Base-by-base conservation (phyloP, 192 early-diverging fungal genomes). In the Backusella tuberculispora region DNA sequence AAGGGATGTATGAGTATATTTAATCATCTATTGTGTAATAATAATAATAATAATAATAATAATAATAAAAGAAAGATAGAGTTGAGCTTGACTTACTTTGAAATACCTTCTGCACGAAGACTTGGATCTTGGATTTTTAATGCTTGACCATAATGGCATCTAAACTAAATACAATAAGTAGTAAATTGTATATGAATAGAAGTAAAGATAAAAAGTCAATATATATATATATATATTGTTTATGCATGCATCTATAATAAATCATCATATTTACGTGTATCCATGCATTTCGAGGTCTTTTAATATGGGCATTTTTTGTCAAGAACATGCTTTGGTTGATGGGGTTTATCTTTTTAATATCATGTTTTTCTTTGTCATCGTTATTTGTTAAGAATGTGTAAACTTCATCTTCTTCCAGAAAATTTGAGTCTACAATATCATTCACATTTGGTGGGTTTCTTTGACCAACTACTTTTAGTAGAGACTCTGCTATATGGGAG, bases 81-180 rank as follows among this genome's bases (percentile, higher is more conserved):
- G 4, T 24, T 37, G 15, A 29, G 8, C 13, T 6, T 13, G 5
- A 21, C 72, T 76, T 80, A 80, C 79, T 80, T 80, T 76, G 79
- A 80, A 44, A 80, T 80, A 65, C 76, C 79, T 41, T 80, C 79
- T 21, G 79, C 75, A 48, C 79, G 79, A 38, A 80, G 50, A 24
- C 71, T 80, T 13, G 79, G 79, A 38, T 80, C 79, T 80, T 80
- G 74, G 14, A 75, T 63, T 50, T 80, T 80, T 15, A 80, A 63
- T 46, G 79, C 79, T 76, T 80, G 79, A 63, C 79, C 79, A 71
- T 80, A 80, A 74, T 80, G 79, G 29, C 79, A 80, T 70, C 79
- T 66, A 46, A 80, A 80, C 79, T 80, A 73, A n/a, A 24, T 21
- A 67, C 17, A 24, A 69, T 45, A 8, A 44, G 6, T 21, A 15